These are phyloP conservation scores for Jaltomata sinuosa DNA, from an alignment of 257 asterid species.

Conservation along the genomic window DNA sequence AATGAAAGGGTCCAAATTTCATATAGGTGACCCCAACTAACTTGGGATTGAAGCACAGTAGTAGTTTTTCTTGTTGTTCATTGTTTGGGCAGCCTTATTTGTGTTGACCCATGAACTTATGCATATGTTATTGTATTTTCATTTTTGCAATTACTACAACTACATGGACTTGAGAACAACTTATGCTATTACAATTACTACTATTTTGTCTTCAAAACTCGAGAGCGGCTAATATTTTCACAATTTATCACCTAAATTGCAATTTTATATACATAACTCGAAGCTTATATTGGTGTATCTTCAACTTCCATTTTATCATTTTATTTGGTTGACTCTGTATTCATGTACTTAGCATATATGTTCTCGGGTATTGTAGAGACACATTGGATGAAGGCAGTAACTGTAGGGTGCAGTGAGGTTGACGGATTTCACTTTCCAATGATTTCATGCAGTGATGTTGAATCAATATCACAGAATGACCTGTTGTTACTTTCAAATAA, in stretches of 20 bases:
- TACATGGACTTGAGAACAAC: neutral
- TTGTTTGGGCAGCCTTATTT: neutral
- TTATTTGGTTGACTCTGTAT: neutral
- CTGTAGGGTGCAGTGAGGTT: constrained; percentile 56
- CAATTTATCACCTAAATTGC: neutral
- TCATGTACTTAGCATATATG: constrained; percentile 1
- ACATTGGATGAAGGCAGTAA: constrained; percentile 33
- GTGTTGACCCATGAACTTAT: neutral
- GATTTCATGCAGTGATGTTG: constrained; percentile 31
- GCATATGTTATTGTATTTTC: neutral
- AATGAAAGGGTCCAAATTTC: neutral
- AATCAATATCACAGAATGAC: constrained; percentile 57
- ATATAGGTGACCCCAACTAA: neutral
- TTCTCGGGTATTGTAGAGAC: constrained; percentile 33
- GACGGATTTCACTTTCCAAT: constrained; percentile 65
- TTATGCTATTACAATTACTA: neutral
- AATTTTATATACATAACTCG: neutral
- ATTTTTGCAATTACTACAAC: neutral
- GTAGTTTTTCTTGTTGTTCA: neutral
- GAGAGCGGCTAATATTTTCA: neutral
- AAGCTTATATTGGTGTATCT: neutral
- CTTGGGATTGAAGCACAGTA: neutral
- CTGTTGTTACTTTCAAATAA: constrained; percentile 53
- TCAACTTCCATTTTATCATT: neutral
- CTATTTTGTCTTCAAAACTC: neutral